Conservation (phyloP, 2,329 filamentous ascomycete genomes). For the Diaporthe sp. region DNA sequence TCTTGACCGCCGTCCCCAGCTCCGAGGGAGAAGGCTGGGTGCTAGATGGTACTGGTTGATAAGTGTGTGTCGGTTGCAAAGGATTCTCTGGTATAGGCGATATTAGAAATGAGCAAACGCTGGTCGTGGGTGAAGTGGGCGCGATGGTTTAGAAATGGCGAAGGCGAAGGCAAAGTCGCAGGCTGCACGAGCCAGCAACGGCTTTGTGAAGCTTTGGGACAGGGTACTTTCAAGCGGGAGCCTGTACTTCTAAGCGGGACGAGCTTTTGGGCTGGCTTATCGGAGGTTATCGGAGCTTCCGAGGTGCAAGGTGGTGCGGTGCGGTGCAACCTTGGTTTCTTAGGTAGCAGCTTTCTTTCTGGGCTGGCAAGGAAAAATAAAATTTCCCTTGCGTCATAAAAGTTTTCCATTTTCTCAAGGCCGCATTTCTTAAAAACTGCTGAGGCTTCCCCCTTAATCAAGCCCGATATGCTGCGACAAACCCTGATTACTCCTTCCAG, state of each 20-base stretch:
- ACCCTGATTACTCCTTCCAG: conserved; percentile 55
- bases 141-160: not conserved
- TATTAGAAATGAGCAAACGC: not conserved
- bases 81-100: not conserved
- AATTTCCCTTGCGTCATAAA: conserved; percentile 38
- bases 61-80: not conserved
- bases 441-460: conserved; percentile 1
- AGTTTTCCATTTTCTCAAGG: conserved; percentile 5
- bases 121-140: not conserved
- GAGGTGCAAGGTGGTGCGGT: conserved; percentile 14
- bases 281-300: conserved; percentile 29
- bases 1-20: conserved; percentile 40
- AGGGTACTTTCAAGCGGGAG: not conserved
- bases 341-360: conserved; percentile 8
- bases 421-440: conserved; percentile 23
- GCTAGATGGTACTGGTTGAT: not conserved
- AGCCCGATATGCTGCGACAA: conserved; percentile 57
- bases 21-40: not conserved
- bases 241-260: not conserved
- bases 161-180: too few species aligned
- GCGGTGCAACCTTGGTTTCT: conserved; percentile 12
- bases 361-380: conserved; percentile 6
- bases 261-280: conserved; percentile 24
- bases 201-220: conserved; percentile 13
- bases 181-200: not conserved